Evolutionary conservation across 192 early-diverging fungal species (phyloP), one percentile per base, ranked within the genome.

Genomic region (Umbelopsis vinacea): DNA sequence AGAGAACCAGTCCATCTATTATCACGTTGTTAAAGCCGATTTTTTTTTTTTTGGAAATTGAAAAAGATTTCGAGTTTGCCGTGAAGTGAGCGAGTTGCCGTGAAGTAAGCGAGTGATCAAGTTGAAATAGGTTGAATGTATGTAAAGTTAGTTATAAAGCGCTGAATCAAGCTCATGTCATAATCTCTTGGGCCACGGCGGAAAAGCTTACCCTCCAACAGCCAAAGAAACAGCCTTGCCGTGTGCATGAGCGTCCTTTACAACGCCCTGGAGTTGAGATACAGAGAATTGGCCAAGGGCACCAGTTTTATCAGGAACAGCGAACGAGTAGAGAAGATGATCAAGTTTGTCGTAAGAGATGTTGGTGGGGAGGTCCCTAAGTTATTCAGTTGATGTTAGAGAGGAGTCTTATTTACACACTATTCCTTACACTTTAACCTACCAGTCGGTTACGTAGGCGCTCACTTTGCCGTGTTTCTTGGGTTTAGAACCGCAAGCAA

Each of bases 281-380:
- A 21, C 23, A 46, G 70, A 35, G 37, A 80, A 80, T 46, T 76
- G 55, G 2, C 46, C 50, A 26, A 80, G 24, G 3, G 46, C 35
- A 29, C 79, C 79, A 33, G 71, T 9, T 38, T 71, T 74, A 23
- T 76, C 63, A 33, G 83, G 76, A 8, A 77, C 60, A 17, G 76
- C 88, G 71, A 88, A 91, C 0, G 90, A 83, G n/a, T 89, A 84
- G 54, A 87, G 85, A 67, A 89, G 77, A 73, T 91, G 90, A 8
- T 88, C 89, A 35, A 82, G 78, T 55, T 80, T 85, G 10, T 33
- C 14, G 60, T 67, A 83, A 29, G 82, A 47, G 47, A 83, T 80
- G 26, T 67, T 52, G 17, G 66, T 72, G 21, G 79, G 68, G 15
- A 80, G 5, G 23, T 69, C 71, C 79, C 74, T 63, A 17, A 21